phyloP scores from a whole-genome alignment of 306 rosid genomes.

The Fragaria ananassa region DNA sequence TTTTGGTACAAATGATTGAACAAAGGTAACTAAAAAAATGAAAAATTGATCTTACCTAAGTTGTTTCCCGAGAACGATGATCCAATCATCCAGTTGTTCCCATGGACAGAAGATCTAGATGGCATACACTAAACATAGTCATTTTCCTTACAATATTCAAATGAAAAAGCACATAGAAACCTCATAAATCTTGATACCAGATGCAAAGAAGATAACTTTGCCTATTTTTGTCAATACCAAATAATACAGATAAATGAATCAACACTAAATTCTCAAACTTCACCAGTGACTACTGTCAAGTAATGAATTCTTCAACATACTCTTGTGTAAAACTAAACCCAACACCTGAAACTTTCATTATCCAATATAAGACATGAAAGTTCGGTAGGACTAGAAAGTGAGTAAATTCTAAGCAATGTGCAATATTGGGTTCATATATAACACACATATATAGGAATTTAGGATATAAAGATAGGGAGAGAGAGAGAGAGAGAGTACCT shows the following conservation, averaged over 20 bases:
- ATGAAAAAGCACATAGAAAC: not conserved
- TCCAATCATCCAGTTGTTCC: slow-evolving; percentile 2
- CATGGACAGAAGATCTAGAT: not conserved
- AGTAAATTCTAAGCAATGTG: not conserved
- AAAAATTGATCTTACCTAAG: not conserved
- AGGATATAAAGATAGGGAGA: not conserved
- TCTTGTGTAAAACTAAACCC: not conserved
- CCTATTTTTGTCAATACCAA: not conserved
- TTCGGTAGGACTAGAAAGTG: not conserved
- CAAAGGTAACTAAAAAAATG: not conserved
- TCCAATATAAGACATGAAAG: not conserved
- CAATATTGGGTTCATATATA: not conserved
- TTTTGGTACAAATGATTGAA: not conserved
- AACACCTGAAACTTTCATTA: not conserved
- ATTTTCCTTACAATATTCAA: not conserved
- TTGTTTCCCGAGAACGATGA: not conserved
- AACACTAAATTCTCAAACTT: not conserved
- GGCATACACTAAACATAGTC: not conserved
- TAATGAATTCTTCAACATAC: not conserved
- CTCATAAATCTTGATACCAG: not conserved
- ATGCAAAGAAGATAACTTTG: slow-evolving; percentile 8
- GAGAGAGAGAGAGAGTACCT: slow-evolving; percentile 1
- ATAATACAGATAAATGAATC: not conserved
- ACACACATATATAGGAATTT: not conserved
- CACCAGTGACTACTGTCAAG: not conserved